Base-by-base conservation (phyloP, 1,284 basidiomycete species). In the Agroathelia rolfsii region DNA sequence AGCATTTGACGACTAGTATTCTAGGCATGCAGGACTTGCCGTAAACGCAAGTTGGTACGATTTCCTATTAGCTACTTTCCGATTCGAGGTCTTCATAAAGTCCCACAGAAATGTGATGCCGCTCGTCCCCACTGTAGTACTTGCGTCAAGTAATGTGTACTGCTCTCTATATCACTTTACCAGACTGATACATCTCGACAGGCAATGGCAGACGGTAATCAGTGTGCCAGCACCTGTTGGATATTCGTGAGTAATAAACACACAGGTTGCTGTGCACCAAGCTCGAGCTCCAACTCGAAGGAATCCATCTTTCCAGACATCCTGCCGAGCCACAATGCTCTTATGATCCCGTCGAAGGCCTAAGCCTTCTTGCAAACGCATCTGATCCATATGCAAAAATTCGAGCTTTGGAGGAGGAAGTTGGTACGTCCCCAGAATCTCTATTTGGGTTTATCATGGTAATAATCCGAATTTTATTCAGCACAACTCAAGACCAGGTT, bases 281-380 rank as follows among this genome's bases (percentile, higher is more conserved):
- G 26, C 26, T 19, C 24, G 38, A 29, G 35, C 8, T 30, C 26
- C 24, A n/a, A n/a, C 21, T 30, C 25, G 18, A 32, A 36, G 28
- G 37, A 11, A 25, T 13, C 20, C 24, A 26, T 24, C 34, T 29
- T 27, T 39, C n/a, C 44, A 86, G 83, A 19, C 82, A 87, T 55
- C 84, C 84, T 10, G 62, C 68, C 9, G 81, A 85, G 51, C 83
- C 83, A 3, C 76, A 78, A 48, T 87, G 83, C 47, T 72, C 71
- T 6, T 87, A 87, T 50, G 83, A 87, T 54, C 84, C 83, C 2
- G 75, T 85, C 11, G 84, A 87, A 49, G 83, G 83, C 11, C 55
- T 86, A 24, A 65, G 72, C 9, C 67, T 85, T 22, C 73, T 79
- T 15, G 71, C 80, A 33, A 78, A 84, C 38, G 70, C 71, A 12